A percentile compares a stretch with the other conserved stretches of the same genome.
Conservation (phyloP, 1,139 yeast species). For the Geotrichum restrictum region DNA sequence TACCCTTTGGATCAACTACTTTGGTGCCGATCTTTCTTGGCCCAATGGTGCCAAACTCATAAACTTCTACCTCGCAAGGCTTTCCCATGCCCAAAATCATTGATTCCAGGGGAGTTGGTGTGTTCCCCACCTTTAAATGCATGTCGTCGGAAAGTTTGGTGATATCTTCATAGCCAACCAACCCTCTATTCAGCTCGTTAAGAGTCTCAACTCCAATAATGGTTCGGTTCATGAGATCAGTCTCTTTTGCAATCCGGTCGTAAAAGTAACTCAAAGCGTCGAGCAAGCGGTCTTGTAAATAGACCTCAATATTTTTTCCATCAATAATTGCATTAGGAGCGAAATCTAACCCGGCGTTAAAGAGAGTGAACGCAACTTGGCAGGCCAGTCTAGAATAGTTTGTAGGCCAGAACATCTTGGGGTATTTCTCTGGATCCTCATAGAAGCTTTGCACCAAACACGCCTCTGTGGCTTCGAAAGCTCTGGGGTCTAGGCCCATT, state of each 20-base stretch:
- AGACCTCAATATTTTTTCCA: conserved; percentile 70
- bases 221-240: conserved; percentile 50
- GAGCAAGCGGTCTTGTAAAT: conserved; percentile 59
- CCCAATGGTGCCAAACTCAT: conserved; percentile 65
- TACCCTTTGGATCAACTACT: conserved; percentile 63
- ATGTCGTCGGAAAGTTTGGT: conserved; percentile 32
- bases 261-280: conserved; percentile 54
- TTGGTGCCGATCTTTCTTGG: conserved; percentile 60
- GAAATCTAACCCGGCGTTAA: conserved; percentile 70
- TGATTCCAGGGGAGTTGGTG: conserved; percentile 37
- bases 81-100: conserved; percentile 66
- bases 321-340: conserved; percentile 65
- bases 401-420: conserved; percentile 92
- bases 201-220: conserved; percentile 72
- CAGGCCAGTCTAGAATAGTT: conserved; percentile 75
- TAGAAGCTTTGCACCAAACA: conserved; percentile 62
- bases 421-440: conserved; percentile 48
- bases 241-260: conserved; percentile 47
- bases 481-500: conserved; percentile 78
- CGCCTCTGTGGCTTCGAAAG: conserved; percentile 66
- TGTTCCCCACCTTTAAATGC: conserved; percentile 35
- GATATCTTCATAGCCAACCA: conserved; percentile 34
- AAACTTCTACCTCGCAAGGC: conserved; percentile 60
- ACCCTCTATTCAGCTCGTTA: conserved; percentile 61
- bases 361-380: conserved; percentile 78